Conservation (phyloP, 495 filamentous ascomycete genomes). For the Tuber brumale region DNA sequence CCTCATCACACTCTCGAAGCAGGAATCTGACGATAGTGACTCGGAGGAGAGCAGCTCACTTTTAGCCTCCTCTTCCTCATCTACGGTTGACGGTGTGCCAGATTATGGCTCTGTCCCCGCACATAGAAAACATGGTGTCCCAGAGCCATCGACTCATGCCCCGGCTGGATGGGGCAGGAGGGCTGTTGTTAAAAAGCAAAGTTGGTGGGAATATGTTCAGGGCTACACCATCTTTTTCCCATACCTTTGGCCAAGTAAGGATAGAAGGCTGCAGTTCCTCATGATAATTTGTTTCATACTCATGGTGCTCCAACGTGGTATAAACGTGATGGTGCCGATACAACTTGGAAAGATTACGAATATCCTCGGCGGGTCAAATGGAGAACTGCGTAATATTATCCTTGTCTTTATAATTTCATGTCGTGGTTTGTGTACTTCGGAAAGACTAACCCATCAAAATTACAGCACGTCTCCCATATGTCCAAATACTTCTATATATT, state of each 20-base stretch:
- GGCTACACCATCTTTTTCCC: constrained; percentile 87
- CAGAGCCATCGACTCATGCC: constrained; percentile 40
- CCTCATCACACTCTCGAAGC: constrained; percentile 46
- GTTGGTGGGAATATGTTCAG: constrained; percentile 84
- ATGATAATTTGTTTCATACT: constrained; percentile 75
- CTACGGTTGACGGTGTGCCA: constrained; percentile 13
- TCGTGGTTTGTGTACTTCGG: constrained; percentile 40
- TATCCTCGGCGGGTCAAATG: constrained; percentile 53
- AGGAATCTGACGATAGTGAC: constrained; percentile 37
- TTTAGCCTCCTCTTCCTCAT: constrained; percentile 37
- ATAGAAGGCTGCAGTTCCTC: constrained; percentile 60
- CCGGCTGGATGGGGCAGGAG: constrained; percentile 60
- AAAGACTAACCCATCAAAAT: constrained; percentile 8
- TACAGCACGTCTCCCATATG: constrained; percentile 54
- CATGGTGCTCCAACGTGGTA: constrained; percentile 64
- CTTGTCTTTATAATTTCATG: constrained; percentile 16
- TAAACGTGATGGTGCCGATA: constrained; percentile 74
- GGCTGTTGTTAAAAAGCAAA: constrained; percentile 59
- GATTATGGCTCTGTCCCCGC: constrained; percentile 32
- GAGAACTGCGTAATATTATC: constrained; percentile 30
- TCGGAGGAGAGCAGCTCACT: constrained; percentile 53
- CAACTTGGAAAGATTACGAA: constrained; percentile 70
- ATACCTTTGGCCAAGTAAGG: constrained; percentile 85
- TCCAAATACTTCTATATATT: constrained; percentile 69
- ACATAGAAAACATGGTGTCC: constrained; percentile 41